Evolutionary conservation across 306 rosid genomes (phyloP).

Genomic region (Pueraria montana): DNA sequence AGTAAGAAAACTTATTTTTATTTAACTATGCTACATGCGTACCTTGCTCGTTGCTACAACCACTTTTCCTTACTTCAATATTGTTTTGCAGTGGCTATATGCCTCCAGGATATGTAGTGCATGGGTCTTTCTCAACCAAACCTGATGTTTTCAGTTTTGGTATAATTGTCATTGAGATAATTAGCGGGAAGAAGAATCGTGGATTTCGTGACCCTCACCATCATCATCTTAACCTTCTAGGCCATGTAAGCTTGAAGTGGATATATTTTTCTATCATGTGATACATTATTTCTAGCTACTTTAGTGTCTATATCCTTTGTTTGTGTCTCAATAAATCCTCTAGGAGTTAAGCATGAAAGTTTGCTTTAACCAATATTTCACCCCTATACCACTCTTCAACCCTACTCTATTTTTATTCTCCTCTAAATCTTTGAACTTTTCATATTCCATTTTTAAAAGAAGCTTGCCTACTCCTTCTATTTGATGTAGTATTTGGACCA

Average conservation of each 20-base stretch:
- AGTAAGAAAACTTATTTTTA: background rate
- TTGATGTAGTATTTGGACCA: background rate
- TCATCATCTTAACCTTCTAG: conserved; percentile 38
- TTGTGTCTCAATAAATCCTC: background rate
- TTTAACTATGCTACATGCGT: too few species aligned
- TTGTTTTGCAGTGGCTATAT: conserved; percentile 4
- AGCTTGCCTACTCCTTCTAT: background rate
- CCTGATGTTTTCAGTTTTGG: conserved; percentile 27
- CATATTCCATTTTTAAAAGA: background rate
- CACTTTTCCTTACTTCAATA: background rate
- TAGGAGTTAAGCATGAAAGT: too few species aligned
- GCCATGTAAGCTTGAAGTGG: background rate
- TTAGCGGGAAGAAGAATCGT: conserved; percentile 30
- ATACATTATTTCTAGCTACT: background rate
- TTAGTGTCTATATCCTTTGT: background rate
- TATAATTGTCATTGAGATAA: conserved; percentile 19
- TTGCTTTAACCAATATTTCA: too few species aligned
- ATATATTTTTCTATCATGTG: too few species aligned
- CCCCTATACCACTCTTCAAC: background rate
- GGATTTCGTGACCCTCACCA: background rate
- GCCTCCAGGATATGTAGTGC: background rate
- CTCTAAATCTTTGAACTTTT: background rate
- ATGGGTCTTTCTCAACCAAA: conserved; percentile 28
- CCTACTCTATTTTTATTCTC: background rate
- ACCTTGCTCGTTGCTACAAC: too few species aligned